Evolutionary conservation across 2,329 filamentous ascomycete genomes (phyloP).

Genomic region (Talaromyces islandicus): DNA sequence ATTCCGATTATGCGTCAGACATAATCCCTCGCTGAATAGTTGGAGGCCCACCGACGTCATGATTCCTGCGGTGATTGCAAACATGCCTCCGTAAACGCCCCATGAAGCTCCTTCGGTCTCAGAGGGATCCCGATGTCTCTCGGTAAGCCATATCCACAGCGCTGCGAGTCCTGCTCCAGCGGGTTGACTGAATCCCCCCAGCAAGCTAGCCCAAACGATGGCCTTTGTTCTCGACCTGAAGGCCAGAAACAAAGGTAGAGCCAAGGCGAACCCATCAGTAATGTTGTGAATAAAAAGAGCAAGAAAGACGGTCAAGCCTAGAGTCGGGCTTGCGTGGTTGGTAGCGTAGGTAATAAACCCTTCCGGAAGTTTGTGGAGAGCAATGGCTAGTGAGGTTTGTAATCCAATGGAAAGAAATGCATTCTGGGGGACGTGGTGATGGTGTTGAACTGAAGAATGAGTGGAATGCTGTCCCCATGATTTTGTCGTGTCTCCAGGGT

Average conservation of each 20-base stretch:
- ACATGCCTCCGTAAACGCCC: conserved; percentile 58
- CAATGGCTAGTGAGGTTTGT: conserved; percentile 91
- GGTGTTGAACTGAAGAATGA: conserved; percentile 46
- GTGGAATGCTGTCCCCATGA: conserved; percentile 6
- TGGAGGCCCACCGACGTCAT: conserved; percentile 92
- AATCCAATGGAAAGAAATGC: conserved; percentile 92
- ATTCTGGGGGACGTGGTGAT: conserved; percentile 93
- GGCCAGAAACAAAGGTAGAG: conserved; percentile 86
- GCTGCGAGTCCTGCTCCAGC: conserved; percentile 78
- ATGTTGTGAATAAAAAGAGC: conserved; percentile 98
- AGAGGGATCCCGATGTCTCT: conserved; percentile 36
- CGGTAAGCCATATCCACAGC: conserved; percentile 73
- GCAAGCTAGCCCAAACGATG: conserved; percentile 73
- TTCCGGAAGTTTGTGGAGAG: conserved; percentile 90
- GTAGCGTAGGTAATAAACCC: conserved; percentile 89
- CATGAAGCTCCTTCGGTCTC: conserved; percentile 41
- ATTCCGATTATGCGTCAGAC: conserved; percentile 53
- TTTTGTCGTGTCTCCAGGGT: not conserved
- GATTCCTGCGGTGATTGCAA: conserved; percentile 84
- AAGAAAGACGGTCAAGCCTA: conserved; percentile 89
- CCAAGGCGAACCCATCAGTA: conserved; percentile 92
- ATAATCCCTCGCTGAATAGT: conserved; percentile 79
- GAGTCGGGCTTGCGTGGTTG: conserved; percentile 84
- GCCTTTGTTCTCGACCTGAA: conserved; percentile 73
- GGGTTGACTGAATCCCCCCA: conserved; percentile 84